Percentiles rank a stretch among this genome's conserved stretches.
Conservation (phyloP, 345 rosid species). For the Eucalyptus globulus region DNA sequence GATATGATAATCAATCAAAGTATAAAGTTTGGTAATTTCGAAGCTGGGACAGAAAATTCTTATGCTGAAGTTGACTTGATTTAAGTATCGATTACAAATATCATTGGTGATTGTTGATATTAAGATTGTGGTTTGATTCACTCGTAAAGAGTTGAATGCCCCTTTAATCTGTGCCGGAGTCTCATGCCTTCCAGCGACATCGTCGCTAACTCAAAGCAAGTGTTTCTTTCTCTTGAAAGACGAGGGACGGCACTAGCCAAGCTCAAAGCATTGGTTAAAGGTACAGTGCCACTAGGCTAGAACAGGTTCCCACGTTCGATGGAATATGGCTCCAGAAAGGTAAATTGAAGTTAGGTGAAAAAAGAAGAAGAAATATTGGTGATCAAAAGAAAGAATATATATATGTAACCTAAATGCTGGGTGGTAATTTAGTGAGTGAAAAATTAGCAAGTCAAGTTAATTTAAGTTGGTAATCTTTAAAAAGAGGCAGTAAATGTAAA, state of each 20-base stretch:
- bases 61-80: neutral
- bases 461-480: no score
- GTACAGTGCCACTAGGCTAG: neutral
- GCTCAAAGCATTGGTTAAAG: neutral
- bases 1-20: neutral
- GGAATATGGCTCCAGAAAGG: neutral
- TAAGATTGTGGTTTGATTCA: neutral
- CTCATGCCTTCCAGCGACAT: neutral
- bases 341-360: neutral
- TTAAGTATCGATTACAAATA: neutral
- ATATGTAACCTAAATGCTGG: no score
- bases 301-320: neutral
- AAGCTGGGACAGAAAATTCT: neutral
- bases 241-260: neutral
- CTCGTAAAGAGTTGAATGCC: neutral
- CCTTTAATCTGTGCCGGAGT: neutral
- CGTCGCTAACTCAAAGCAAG: no score
- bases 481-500: no score
- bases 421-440: no score
- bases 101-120: neutral
- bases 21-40: neutral
- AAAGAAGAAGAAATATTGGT: neutral
- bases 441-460: no score
- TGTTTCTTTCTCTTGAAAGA: neutral
- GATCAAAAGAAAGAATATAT: no score